Base-by-base conservation (phyloP, 2,329 filamentous ascomycete genomes). In the Penicillium rolfsii region DNA sequence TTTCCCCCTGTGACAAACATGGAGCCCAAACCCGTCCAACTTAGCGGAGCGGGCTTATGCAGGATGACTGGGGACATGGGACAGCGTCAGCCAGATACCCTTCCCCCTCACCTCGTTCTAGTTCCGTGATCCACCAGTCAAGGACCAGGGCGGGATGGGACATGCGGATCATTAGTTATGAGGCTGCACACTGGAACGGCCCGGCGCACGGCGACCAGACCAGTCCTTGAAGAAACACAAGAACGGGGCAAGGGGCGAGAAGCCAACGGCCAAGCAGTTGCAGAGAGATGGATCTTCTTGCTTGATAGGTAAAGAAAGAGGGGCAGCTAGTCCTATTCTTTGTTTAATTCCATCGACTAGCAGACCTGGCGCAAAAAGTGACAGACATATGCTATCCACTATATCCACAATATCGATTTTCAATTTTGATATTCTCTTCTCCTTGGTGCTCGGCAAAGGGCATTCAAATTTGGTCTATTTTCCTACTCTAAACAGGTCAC, bases 151-250 rank as follows among this genome's bases (percentile, higher is more conserved):
- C 65, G 68, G 64, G 69, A 69, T 72, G 70, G 68, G 72, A 72
- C 65, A 74, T 77, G 76, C 75, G 75, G 72, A 77, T 77, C 75
- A 76, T 74, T 71, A 28, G 52, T 26, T 54, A 69, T 75, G 76
- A 76, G 74, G 74, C 75, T 77, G 76, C 74, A 77, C 76, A 74
- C 76, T 78, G 77, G 77, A 75, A 78, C 77, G 77, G 77, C 71
- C 77, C 77, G 77, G 74, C 74, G 76, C 76, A 77, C 74, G 74
- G 72, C 74, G 71, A 77, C 72, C 73, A 74, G 66, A 70, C 69
- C 68, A 70, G 71, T 70, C 72, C 67, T 73, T 74, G 68, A 73
- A 74, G 73, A 71, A 73, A 74, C 70, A 70, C 73, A 73, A 73
- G 67, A 71, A 46, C 61, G 63, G 63, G 63, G 65, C 56, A 66